phyloP scores from a whole-genome alignment of 768 basidiomycete genomes.

The Naganishia randhawae region DNA sequence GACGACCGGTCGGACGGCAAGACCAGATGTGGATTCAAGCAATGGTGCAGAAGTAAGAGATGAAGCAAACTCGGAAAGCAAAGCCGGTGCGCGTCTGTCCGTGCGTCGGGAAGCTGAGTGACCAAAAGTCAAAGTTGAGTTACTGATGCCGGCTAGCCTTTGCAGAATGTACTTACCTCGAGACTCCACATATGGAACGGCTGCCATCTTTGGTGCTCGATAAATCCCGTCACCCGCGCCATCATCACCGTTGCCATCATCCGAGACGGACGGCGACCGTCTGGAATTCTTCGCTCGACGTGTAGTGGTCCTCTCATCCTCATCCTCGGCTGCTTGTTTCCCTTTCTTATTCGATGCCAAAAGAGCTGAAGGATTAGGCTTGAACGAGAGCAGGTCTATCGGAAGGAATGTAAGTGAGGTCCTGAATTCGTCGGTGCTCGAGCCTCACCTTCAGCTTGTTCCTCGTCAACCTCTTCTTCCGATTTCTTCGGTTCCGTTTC shows the following conservation, averaged over 20 bases:
- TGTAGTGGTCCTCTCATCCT: conserved; percentile 32
- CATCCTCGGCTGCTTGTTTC: conserved; percentile 41
- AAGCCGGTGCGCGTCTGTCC: conserved; percentile 54
- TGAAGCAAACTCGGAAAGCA: conserved; percentile 48
- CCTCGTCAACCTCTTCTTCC: conserved; percentile 48
- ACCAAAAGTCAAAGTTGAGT: neutral
- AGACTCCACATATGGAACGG: conserved; percentile 74
- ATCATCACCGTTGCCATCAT: conserved; percentile 28
- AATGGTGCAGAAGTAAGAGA: conserved; percentile 47
- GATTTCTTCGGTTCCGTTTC: conserved; percentile 24
- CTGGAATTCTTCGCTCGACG: conserved; percentile 10
- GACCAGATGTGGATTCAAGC: conserved; percentile 50
- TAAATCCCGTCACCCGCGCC: conserved; percentile 45
- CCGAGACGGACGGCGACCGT: conserved; percentile 22
- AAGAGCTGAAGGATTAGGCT: conserved; percentile 79
- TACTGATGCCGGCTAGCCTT: neutral
- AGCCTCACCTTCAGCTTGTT: conserved; percentile 60
- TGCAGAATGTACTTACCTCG: conserved; percentile 50
- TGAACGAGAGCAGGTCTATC: conserved; percentile 78
- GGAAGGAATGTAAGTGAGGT: conserved; percentile 45
- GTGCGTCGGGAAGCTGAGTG: conserved; percentile 46
- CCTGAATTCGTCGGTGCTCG: neutral
- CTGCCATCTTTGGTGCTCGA: conserved; percentile 76
- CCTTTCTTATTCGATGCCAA: conserved; percentile 42
- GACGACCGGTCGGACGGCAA: conserved; percentile 47